phyloP scores from a whole-genome alignment of 352 stramenopile species.

The Halophytophthora batemanensis region DNA sequence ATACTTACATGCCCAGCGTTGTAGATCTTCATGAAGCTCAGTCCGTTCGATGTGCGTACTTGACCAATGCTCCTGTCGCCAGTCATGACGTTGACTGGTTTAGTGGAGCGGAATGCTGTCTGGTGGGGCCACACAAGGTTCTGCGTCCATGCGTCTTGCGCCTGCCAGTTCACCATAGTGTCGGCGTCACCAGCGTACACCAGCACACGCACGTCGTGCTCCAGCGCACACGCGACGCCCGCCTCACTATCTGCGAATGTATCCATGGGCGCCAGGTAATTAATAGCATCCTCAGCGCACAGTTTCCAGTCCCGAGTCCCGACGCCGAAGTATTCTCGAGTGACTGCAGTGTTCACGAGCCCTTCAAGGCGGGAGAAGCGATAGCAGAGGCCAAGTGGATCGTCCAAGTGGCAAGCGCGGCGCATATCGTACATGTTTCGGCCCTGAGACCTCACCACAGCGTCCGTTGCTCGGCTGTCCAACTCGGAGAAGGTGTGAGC shows the following conservation, averaged over 20 bases:
- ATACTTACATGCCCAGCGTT: conserved; percentile 67
- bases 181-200: conserved; percentile 72
- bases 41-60: conserved; percentile 38
- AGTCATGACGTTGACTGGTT: conserved; percentile 15
- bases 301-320: conserved; percentile 34
- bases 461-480: conserved; percentile 4
- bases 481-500: conserved; percentile 15
- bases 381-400: conserved; percentile 59
- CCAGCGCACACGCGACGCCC: conserved; percentile 44
- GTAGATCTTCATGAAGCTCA: conserved; percentile 70
- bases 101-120: conserved; percentile 22
- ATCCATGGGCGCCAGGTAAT: conserved; percentile 29
- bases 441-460: conserved; percentile 13
- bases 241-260: conserved; percentile 51
- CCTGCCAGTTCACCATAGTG: conserved; percentile 66
- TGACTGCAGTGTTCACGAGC: conserved; percentile 46
- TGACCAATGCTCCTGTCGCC: conserved; percentile 29
- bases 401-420: conserved; percentile 42
- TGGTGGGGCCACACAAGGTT: conserved; percentile 43
- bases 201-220: conserved; percentile 62
- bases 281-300: conserved; percentile 31
- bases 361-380: conserved; percentile 52
- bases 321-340: conserved; percentile 48
- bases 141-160: conserved; percentile 63
- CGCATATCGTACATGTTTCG: conserved; percentile 76